Evolutionary conservation across 768 basidiomycete genomes (phyloP).

Genomic region (Mycena capillaripes): DNA sequence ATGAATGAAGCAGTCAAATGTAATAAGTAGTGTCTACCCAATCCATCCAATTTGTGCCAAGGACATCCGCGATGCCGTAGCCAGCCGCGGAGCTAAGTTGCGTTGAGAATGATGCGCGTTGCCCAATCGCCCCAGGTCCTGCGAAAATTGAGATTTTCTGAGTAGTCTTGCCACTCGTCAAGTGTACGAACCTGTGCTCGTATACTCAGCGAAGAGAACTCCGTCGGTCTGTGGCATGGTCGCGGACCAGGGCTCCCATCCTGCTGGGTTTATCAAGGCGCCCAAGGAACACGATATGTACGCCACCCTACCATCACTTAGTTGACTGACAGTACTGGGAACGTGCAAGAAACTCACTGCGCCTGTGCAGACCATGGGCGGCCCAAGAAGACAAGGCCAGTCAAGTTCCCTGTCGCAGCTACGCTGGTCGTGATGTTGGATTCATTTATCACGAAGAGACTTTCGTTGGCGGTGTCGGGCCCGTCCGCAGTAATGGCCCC

Average conservation of each 20-base stretch:
- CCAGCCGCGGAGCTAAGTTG: constrained; percentile 37
- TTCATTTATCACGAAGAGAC: constrained; percentile 41
- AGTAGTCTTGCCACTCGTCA: no score
- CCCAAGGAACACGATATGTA: constrained; percentile 41
- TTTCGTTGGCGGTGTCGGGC: constrained; percentile 30
- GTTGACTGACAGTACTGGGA: background rate
- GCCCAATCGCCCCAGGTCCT: constrained; percentile 41
- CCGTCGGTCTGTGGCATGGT: constrained; percentile 40
- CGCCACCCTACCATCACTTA: constrained; percentile 33
- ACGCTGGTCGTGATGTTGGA: constrained; percentile 37
- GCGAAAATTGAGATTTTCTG: background rate
- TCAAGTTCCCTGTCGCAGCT: constrained; percentile 34
- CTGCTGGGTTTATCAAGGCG: constrained; percentile 41
- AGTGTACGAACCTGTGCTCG: constrained; percentile 37
- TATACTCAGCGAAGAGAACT: constrained; percentile 41
- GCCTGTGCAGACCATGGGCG: constrained; percentile 40
- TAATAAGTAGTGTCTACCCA: constrained; percentile 39
- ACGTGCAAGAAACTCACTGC: constrained; percentile 6
- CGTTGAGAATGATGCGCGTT: constrained; percentile 40
- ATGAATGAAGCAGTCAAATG: background rate
- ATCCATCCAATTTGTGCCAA: constrained; percentile 36
- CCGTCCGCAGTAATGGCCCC: constrained; percentile 45
- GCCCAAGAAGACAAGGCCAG: constrained; percentile 39
- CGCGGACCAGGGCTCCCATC: constrained; percentile 43
- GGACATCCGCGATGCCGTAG: constrained; percentile 38